Conservation (phyloP, 2,329 filamentous ascomycete species). For the Phyllosticta citrichinensis region DNA sequence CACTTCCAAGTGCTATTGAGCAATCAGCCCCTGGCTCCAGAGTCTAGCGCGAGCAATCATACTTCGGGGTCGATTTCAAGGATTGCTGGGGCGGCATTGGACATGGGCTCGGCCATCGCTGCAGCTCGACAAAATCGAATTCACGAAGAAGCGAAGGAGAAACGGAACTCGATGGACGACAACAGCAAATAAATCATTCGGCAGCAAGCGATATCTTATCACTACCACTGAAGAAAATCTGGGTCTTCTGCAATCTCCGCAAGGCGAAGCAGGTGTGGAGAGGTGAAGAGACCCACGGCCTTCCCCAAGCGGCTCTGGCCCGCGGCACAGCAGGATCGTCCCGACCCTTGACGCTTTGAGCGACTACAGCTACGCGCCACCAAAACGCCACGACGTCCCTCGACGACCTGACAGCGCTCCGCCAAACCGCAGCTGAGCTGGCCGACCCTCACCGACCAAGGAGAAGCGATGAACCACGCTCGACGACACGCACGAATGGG, state of each 20-base stretch:
- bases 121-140: not conserved
- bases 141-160: not conserved
- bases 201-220: not conserved
- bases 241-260: not conserved
- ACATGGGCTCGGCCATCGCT: not conserved
- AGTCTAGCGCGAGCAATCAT: not conserved
- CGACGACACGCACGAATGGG: not conserved
- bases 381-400: not conserved
- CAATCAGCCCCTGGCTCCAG: not conserved
- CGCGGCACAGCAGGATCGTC: not conserved
- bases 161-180: not conserved
- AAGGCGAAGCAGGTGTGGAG: not conserved
- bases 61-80: not conserved
- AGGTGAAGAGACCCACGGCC: not conserved
- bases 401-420: not conserved
- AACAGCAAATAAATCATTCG: not conserved
- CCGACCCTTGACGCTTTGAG: not conserved
- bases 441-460: not conserved
- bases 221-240: not conserved
- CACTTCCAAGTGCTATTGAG: not conserved
- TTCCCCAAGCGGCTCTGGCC: not conserved
- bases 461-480: not conserved
- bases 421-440: not conserved
- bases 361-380: not conserved
- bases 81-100: not conserved